Percentiles rank a stretch among this genome's conserved stretches.
Conservation (phyloP, 2,329 filamentous ascomycete species). For the Pleomassaria siparia region DNA sequence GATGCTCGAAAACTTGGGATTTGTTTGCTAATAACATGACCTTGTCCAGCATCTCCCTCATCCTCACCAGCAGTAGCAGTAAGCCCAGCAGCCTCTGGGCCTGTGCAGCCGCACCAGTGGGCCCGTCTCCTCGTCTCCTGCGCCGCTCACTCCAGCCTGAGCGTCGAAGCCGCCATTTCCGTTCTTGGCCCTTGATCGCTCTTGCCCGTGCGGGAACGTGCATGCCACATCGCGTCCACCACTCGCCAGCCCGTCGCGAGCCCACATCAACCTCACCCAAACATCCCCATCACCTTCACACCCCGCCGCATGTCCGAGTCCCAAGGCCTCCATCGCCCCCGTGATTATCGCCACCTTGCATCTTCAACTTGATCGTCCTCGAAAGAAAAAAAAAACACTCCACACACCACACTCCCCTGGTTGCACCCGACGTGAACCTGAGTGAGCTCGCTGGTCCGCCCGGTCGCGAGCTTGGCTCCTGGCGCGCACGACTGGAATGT, state of each 20-base stretch:
- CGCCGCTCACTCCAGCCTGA: conserved; percentile 11
- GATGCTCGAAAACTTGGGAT: too few relatives aligned
- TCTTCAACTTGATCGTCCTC: too few relatives aligned
- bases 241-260: conserved; percentile 8
- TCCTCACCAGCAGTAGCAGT: too few relatives aligned
- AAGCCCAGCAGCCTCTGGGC: too few relatives aligned
- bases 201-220: conserved; percentile 25
- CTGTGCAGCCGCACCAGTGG: too few relatives aligned
- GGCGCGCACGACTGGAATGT: conserved; percentile 44
- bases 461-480: conserved; percentile 32
- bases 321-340: conserved; percentile 19
- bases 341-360: conserved; percentile 20
- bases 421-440: conserved; percentile 23
- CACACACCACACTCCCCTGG: conserved; percentile 13
- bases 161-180: conserved; percentile 13
- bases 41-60: too few relatives aligned
- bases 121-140: conserved; percentile 8
- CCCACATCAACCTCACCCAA: conserved; percentile 12
- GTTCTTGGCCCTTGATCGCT: conserved; percentile 14
- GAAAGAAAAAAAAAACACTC: too few relatives aligned
- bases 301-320: conserved; percentile 26
- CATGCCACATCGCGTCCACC: conserved; percentile 18
- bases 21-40: too few relatives aligned
- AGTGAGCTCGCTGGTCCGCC: conserved; percentile 16
- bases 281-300: conserved; percentile 8